Base-by-base conservation (phyloP, 345 rosid genomes). In the Litchi chinensis region DNA sequence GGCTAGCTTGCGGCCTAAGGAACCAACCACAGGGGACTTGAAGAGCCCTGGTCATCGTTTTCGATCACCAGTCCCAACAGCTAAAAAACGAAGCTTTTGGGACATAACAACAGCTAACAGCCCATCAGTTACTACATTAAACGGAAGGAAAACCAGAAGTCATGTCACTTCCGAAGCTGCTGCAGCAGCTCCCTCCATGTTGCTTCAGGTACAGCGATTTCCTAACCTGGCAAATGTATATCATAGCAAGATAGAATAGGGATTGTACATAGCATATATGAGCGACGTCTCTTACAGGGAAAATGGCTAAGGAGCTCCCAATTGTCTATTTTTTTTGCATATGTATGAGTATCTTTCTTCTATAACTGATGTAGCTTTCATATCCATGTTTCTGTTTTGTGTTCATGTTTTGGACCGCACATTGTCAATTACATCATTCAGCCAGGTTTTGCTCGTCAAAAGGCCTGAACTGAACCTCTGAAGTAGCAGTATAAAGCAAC, bases 391-490 rank as follows among this genome's bases (percentile, higher is more conserved):
- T 79, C 32, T 82, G 79, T 77, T 82, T 89, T 71, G 72, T 82
- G 73, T 82, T 82, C 70, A 68, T 75, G 22, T 32, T 77, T 75
- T 75, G 64, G 70, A 56, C 79, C 77, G 10, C 65, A 71, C 70
- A n/a, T 80, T 37, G 43, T 39, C 39, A 70, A 82, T 32, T 32
- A 2, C 80, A 64, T 79, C 46, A 66, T 80, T 76, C 93, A 95
- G 98, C 98, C 97, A 6, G 98, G 98, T 67, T 91, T 94, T 75
- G 87, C 97, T 81, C 95, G 96, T 64, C 93, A 89, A 75, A 89
- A 57, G 79, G 74, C 86, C 89, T 15, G 70, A 46, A 46, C 12
- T 32, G 37, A 84, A 54, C 73, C 71, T 43, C 57, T 70, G 77
- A 86, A 82, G 86, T 76, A 79, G 81, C 74, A 57, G 77, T 40